Evolutionary conservation across 148 eudicot species (phyloP), one percentile per base, ranked within the genome.

Genomic region (Rhododendron mucronatum): DNA sequence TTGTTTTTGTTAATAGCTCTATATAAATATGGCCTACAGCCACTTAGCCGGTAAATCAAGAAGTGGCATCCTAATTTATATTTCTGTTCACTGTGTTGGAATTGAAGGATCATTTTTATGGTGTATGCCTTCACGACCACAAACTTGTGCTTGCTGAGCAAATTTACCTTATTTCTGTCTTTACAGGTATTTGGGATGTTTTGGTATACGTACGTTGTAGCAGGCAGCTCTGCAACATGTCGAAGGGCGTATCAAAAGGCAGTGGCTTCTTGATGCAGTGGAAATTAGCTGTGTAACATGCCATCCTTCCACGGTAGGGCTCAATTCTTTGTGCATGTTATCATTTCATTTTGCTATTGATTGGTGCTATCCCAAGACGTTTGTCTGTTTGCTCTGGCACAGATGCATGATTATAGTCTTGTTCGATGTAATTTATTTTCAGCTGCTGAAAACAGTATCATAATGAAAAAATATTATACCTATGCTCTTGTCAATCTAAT

Each of bases 281-380:
- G 95, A 95, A 85, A 93, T 97, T 84, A 92, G 98, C 84, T 97
- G 98, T 86, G 91, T 94, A 41, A 93, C 98, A 69, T 92, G 89
- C 65, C 90, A 89, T 90, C 99, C 99, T 50, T 93, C 95, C 53
- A 97, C 98, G 90, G 99, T 96, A 93, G 63, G 91, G 37, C 80
- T 45, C 23, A 30, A 28, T 84, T 41, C 41, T 30, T 71, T 10
- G 5, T 23, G 23, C 28, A 33, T 75, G 10, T 48, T 61, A 55
- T 26, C 7, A 18, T 83, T 82, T 10, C 50, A 63, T 33, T 67
- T 5, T 69, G 28, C 18, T 45, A 28, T 16, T 71, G 63, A 28
- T 7, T 45, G 47, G 6, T 7, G 37, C 33, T 55, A n/a, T 73
- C 75, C 69, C n/a, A 73, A 53, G 77, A 26, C 78, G 23, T 4